Base-by-base conservation (phyloP, 2,329 filamentous ascomycete genomes). In the Tolypocladium cylindrosporum region DNA sequence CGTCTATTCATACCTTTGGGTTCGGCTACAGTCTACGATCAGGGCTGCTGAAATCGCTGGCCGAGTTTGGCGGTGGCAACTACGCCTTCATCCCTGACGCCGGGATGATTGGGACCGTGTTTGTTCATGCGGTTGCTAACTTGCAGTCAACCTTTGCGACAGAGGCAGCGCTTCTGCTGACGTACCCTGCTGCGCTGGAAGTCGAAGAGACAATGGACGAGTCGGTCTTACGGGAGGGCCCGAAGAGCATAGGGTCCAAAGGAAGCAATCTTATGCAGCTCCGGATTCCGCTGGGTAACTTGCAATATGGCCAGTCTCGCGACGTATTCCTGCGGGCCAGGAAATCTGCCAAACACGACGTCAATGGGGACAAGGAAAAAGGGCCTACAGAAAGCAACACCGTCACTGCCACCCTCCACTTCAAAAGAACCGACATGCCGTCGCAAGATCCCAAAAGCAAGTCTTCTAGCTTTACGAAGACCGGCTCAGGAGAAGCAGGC, bases 81-180 rank as follows among this genome's bases (percentile, higher is more conserved):
- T 87, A 83, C 58, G 72, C 80, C 10, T 86, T 85, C 61, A 86
- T 86, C 21, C 79, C 82, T 0, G 83, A 86, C 57, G 77, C 80
- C 0, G 80, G 82, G 59, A 85, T 86, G 81, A 80, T 86, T 59
- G 80, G 80, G 3, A 86, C 83, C 3, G 81, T 84, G 4, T 85
- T 86, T 60, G 75, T 85, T 3, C 81, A 86, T 63, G 81, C 84
- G 2, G 75, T 85, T 2, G 83, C 83, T 21, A 84, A 86, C 61
- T 66, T 86, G 2, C 83, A 84, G 63, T 76, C 79, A 2, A 86
- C 83, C 0, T 84, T 77, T 60, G 82, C 82, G 2, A 78, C 72
- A 4, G 70, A 73, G 1, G 78, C 77, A 3, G 69, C 63, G 0
- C 66, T 86, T 2, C 68, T 67, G 2, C 59, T 85, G 24, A 69